These are phyloP conservation scores for Kwoniella heveanensis DNA, from an alignment of 768 basidiomycete species.

Conservation along the genomic window DNA sequence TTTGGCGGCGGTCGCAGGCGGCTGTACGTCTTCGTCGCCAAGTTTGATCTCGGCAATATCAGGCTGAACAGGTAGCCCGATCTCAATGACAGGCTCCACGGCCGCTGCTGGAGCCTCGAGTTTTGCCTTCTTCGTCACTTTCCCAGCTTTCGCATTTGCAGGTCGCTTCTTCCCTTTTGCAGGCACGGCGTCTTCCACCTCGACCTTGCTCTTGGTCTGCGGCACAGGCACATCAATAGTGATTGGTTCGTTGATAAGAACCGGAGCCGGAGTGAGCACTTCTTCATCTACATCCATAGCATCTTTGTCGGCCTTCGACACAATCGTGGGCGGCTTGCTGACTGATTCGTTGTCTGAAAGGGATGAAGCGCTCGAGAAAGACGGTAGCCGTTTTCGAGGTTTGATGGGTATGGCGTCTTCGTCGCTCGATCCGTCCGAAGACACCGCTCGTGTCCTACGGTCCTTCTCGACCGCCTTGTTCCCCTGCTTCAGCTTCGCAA, in stretches of 20 bases:
- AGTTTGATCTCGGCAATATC: conserved; percentile 37
- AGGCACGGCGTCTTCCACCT: neutral
- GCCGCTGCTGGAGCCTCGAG: conserved; percentile 25
- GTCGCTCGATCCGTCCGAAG: conserved; percentile 21
- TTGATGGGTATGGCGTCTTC: conserved; percentile 4
- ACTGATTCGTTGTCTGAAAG: conserved; percentile 28
- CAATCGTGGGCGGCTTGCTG: neutral
- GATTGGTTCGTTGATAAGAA: neutral
- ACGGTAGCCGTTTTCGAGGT: conserved; percentile 16
- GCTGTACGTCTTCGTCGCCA: conserved; percentile 10
- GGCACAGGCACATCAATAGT: neutral
- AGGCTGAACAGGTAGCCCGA: conserved; percentile 19
- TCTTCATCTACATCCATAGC: conserved; percentile 22
- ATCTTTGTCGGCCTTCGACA: neutral
- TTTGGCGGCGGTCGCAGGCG: neutral
- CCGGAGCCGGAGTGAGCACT: neutral
- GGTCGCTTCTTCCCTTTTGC: conserved; percentile 35
- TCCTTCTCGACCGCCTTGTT: conserved; percentile 6
- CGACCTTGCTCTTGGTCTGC: neutral
- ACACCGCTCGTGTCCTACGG: neutral
- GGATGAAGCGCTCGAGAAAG: conserved; percentile 27
- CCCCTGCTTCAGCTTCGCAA: conserved; percentile 1
- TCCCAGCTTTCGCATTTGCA: conserved; percentile 31
- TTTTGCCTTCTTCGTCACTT: conserved; percentile 40
- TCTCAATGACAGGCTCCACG: conserved; percentile 16